Evolutionary conservation across 495 filamentous ascomycete genomes (phyloP).

Genomic region (Talaromyces trachyspermus): DNA sequence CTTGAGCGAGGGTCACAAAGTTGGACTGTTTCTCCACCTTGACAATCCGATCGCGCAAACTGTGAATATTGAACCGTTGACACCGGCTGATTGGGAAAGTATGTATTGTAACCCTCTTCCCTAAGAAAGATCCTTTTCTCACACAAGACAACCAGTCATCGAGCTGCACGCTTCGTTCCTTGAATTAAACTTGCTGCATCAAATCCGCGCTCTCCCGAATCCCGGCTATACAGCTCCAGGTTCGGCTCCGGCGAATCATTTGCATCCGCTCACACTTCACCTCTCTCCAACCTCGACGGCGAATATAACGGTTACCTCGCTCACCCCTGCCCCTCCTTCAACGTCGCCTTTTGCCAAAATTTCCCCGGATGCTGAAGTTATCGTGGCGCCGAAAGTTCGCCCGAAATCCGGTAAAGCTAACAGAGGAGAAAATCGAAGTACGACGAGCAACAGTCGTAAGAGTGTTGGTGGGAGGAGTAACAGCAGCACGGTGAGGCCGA

Average conservation of each 20-base stretch:
- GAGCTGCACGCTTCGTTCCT: conserved; percentile 92
- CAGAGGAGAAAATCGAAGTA: conserved; percentile 57
- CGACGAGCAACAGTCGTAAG: conserved; percentile 59
- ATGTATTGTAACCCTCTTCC: conserved; percentile 17
- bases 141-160: conserved; percentile 53
- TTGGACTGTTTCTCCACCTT: conserved; percentile 65
- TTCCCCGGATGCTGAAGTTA: conserved; percentile 86
- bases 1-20: conserved; percentile 75
- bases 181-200: conserved; percentile 85
- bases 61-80: conserved; percentile 91
- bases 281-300: conserved; percentile 93
- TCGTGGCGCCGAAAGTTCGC: conserved; percentile 88
- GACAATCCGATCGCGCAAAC: conserved; percentile 87
- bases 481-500: conserved; percentile 56
- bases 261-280: conserved; percentile 84
- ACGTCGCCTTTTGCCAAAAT: conserved; percentile 82
- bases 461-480: conserved; percentile 67
- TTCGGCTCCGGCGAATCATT: conserved; percentile 35
- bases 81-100: conserved; percentile 91
- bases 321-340: conserved; percentile 61
- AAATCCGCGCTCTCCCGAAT: conserved; percentile 88
- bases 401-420: conserved; percentile 48
- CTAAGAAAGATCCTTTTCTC: not conserved
- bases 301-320: conserved; percentile 74
- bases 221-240: conserved; percentile 51